Conservation (phyloP, 2,329 filamentous ascomycete genomes). For the Alternaria sp. region DNA sequence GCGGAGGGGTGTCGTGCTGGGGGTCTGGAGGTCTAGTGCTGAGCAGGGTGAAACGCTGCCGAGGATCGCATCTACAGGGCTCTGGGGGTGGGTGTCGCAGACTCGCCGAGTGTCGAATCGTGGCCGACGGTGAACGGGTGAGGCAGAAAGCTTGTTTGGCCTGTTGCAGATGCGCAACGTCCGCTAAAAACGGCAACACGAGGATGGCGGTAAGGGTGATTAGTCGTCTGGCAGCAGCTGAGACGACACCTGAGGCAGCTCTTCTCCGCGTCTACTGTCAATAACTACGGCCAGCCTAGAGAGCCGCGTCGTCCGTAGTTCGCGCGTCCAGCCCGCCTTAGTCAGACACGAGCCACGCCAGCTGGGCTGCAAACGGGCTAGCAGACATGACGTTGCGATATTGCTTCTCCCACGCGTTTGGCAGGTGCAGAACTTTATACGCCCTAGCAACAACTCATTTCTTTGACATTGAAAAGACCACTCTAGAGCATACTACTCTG, state of each 20-base stretch:
- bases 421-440: neutral
- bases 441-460: neutral
- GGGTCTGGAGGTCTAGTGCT: slow-evolving; percentile 17
- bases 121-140: slow-evolving; percentile 12
- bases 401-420: neutral
- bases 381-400: slow-evolving; percentile 8
- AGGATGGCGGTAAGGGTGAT: neutral
- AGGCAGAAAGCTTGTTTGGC: slow-evolving; percentile 33
- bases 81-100: slow-evolving; percentile 36
- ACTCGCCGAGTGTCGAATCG: slow-evolving; percentile 30
- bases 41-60: slow-evolving; percentile 40
- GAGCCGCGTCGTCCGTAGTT: slow-evolving; percentile 14
- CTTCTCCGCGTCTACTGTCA: neutral
- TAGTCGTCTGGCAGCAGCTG: neutral
- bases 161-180: slow-evolving; percentile 14
- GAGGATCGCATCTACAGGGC: slow-evolving; percentile 27
- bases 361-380: slow-evolving; percentile 5
- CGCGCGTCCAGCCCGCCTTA: slow-evolving; percentile 4
- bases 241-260: neutral
- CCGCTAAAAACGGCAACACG: slow-evolving; percentile 2
- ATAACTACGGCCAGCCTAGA: neutral
- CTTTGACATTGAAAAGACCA: neutral
- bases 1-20: slow-evolving; percentile 12
- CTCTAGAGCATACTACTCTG: neutral
- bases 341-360: neutral